phyloP scores from a whole-genome alignment of 2,329 filamentous ascomycete species.

The Ophiocordyceps robertsii region DNA sequence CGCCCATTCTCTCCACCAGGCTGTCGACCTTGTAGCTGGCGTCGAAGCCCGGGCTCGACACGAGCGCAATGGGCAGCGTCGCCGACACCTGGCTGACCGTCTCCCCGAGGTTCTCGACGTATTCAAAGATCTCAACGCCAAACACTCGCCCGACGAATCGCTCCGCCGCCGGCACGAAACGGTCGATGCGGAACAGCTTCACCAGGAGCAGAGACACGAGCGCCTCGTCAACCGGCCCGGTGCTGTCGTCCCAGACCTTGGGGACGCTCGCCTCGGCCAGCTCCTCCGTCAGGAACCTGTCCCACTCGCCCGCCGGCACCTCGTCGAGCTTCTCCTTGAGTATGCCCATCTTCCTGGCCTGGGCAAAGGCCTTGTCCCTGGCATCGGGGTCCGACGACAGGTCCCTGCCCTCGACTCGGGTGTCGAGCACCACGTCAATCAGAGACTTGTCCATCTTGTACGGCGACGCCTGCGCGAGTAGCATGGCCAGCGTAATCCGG shows the following conservation, averaged over 20 bases:
- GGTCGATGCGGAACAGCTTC: conserved; percentile 89
- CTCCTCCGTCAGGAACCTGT: conserved; percentile 73
- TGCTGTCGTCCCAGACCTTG: conserved; percentile 51
- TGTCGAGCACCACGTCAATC: conserved; percentile 77
- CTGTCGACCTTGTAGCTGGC: conserved; percentile 98
- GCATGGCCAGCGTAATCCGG: conserved; percentile 83
- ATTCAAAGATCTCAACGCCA: conserved; percentile 67
- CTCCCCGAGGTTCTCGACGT: conserved; percentile 71
- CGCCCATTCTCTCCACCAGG: conserved; percentile 70
- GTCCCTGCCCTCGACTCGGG: conserved; percentile 61
- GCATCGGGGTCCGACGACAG: conserved; percentile 54
- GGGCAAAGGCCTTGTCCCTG: conserved; percentile 54
- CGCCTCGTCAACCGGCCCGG: conserved; percentile 57
- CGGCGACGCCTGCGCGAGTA: conserved; percentile 89
- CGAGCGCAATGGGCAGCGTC: conserved; percentile 75
- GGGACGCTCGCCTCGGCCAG: conserved; percentile 77
- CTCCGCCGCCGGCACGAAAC: conserved; percentile 86
- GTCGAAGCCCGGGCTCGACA: conserved; percentile 92
- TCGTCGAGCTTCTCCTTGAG: conserved; percentile 61
- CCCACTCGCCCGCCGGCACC: conserved; percentile 55
- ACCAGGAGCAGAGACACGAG: conserved; percentile 77
- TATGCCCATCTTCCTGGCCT: conserved; percentile 53
- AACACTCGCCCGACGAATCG: conserved; percentile 82
- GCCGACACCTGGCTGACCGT: conserved; percentile 77
- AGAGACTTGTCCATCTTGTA: conserved; percentile 87